A percentile compares a stretch with the other conserved stretches of the same genome.
These are phyloP conservation scores for Dinochytrium kinnereticum DNA, from an alignment of 371 early-diverging fungal species.

Conservation along the genomic window DNA sequence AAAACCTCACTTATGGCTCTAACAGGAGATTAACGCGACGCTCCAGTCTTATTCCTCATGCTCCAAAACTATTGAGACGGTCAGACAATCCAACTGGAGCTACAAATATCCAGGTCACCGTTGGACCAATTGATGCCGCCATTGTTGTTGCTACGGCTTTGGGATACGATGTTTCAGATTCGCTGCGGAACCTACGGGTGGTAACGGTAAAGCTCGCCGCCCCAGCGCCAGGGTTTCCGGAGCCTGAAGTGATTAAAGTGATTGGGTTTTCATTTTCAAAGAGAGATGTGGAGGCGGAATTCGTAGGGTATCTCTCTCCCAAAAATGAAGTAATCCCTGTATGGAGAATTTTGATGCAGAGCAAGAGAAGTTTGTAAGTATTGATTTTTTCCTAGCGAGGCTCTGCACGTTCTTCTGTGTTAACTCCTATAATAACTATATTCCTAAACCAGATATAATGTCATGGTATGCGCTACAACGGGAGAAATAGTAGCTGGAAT, in stretches of 20 bases:
- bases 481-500: not conserved
- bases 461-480: not conserved
- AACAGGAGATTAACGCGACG: not conserved
- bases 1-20: not conserved
- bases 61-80: too few relatives aligned
- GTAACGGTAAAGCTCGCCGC: not conserved
- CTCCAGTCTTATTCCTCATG: not conserved
- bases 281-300: not conserved
- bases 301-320: not conserved
- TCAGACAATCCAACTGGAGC: too few relatives aligned
- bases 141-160: slow-evolving; percentile 2
- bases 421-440: not conserved
- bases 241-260: not conserved
- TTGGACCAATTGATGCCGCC: not conserved
- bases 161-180: not conserved
- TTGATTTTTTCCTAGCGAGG: too few relatives aligned
- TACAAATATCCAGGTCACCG: not conserved
- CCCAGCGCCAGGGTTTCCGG: not conserved
- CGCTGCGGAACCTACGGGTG: not conserved
- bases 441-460: not conserved
- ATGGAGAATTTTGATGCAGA: not conserved
- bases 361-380: slow-evolving; percentile 4
- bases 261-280: not conserved
- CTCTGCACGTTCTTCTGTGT: not conserved
- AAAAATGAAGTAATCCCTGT: not conserved